Conservation (phyloP, 73 alveolate species). For the Diophrys appendiculata region DNA sequence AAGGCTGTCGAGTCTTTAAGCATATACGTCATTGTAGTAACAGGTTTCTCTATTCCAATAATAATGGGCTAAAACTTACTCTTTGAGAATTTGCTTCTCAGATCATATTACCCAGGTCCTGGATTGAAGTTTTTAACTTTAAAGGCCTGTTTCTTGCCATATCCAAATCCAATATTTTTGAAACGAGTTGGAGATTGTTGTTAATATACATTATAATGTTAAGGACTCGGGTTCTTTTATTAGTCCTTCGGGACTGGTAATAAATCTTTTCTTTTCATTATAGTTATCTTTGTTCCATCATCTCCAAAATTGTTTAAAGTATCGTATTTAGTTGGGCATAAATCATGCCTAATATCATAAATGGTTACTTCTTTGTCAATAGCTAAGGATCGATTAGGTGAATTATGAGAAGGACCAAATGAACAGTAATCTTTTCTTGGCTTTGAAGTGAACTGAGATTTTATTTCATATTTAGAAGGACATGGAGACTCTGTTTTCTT, state of each 20-base stretch:
- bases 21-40: neutral
- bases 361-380: neutral
- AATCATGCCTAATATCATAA: neutral
- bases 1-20: neutral
- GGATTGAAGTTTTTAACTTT: neutral
- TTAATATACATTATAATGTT: neutral
- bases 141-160: neutral
- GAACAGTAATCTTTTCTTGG: neutral
- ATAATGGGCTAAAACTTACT: neutral
- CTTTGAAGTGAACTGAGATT: neutral
- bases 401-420: neutral
- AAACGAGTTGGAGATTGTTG: neutral
- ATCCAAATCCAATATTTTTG: neutral
- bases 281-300: neutral
- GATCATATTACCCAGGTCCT: neutral
- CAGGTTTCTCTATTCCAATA: neutral
- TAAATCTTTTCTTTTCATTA: neutral
- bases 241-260: neutral
- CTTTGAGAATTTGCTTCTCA: neutral
- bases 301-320: neutral
- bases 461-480: neutral
- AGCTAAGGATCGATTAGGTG: neutral
- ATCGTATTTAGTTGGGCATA: neutral
- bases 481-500: neutral
- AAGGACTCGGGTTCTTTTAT: neutral